Base-by-base conservation (phyloP, 805 yeast species). In the Candida pseudofarinosa region DNA sequence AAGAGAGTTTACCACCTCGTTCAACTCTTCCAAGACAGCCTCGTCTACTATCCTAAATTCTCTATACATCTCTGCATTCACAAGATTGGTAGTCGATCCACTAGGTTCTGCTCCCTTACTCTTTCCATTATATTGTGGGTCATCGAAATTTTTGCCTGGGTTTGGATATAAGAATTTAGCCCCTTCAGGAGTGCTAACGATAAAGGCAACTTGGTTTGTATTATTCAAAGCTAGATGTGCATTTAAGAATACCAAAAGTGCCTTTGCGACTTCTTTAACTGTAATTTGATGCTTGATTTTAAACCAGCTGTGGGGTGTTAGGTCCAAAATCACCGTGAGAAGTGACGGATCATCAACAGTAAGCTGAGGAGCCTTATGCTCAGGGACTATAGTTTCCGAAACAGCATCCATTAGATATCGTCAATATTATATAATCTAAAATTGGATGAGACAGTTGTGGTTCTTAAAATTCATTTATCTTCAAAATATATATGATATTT, bases 151-250 rank as follows among this genome's bases (percentile, higher is more conserved):
- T 17, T 48, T 52, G 4, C 46, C 49, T 4, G 66, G 60, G 42
- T 60, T 63, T 3, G 98, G 98, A 55, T 81, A 88, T 17, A 91
- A 57, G 50, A 85, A 78, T 49, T 69, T 67, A 0, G 95, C 81
- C 0, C 91, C 88, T 12, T 67, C 63, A 1, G 88, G 77, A 50
- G 88, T 85, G 16, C 88, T 83, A 1, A 88, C 85, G 33, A 90
- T 77, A 13, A 91, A 78, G 2, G 93, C 85, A 7, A 91, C 95
- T 55, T 79, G 79, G 60, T 93, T 93, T 31, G 89, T 80, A 51
- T 85, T 86, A 61, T 87, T 87, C 39, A 88, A 71, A 0, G 98
- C 83, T 37, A 93, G 60, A 60, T 93, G 99, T 1, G 95, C 89
- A 60, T 93, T 93, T 40, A 90, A 60, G 54, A 85, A 81, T 18